A percentile compares a stretch with the other conserved stretches of the same genome.
Conservation (phyloP, 345 rosid species). For the Excoecaria cochinchinensis region DNA sequence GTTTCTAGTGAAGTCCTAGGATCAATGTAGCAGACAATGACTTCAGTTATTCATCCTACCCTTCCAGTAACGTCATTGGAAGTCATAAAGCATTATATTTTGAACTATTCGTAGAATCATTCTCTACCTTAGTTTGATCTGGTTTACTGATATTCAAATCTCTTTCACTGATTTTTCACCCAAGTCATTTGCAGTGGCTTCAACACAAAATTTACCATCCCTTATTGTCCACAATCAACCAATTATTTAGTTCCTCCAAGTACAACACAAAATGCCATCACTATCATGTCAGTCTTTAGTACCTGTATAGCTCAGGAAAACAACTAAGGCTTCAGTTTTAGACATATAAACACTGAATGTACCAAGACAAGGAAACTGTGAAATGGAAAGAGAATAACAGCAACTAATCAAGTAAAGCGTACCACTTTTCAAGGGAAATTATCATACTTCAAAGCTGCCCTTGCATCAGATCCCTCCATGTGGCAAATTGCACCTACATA, state of each 20-base stretch:
- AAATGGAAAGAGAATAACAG: not conserved
- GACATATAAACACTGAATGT: no score
- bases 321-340: no score
- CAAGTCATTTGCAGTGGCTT: not conserved
- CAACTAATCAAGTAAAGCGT: conserved; percentile 9
- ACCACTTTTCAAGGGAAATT: conserved; percentile 85
- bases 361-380: no score
- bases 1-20: not conserved
- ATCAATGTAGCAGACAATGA: not conserved
- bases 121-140: not conserved
- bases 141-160: not conserved
- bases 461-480: conserved; percentile 93
- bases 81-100: not conserved
- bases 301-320: not conserved
- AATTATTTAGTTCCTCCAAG: not conserved
- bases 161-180: not conserved
- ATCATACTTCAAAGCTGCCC: conserved; percentile 83
- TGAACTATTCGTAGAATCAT: not conserved
- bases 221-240: not conserved
- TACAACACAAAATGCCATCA: not conserved
- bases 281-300: not conserved
- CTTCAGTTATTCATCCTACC: not conserved
- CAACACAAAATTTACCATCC: not conserved
- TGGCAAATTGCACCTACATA: conserved; percentile 87
- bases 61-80: not conserved